These are phyloP conservation scores for Claviceps quebecensis DNA, from an alignment of 2,329 filamentous ascomycete species.

Conservation along the genomic window DNA sequence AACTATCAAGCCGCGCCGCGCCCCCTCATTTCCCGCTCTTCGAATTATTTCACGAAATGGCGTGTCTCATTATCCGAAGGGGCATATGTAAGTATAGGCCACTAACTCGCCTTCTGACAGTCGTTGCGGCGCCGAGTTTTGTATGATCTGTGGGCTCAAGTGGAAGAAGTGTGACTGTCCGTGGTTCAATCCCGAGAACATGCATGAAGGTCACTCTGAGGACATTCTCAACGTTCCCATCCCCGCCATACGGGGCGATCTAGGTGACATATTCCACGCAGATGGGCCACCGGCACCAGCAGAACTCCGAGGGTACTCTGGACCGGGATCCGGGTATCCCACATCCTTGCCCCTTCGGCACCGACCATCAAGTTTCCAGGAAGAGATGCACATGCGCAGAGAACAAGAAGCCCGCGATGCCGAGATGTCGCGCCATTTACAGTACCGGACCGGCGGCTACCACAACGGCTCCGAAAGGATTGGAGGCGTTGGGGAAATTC, in stretches of 20 bases:
- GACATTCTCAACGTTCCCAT: constrained; percentile 34
- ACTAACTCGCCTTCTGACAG: constrained; percentile 19
- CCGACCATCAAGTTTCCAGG: constrained; percentile 26
- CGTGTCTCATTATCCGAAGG: neutral
- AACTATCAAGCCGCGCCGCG: constrained; percentile 17
- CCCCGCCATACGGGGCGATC: constrained; percentile 15
- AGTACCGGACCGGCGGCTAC: constrained; percentile 17
- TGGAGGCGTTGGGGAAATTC: constrained; percentile 21
- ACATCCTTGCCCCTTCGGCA: constrained; percentile 13
- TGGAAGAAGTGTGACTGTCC: constrained; percentile 79
- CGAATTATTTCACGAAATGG: too few species aligned
- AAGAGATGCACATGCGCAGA: constrained; percentile 30
- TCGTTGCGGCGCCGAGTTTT: constrained; percentile 72
- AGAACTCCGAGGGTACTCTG: constrained; percentile 13
- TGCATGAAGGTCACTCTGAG: constrained; percentile 39
- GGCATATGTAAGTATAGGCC: neutral
- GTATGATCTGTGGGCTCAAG: constrained; percentile 67
- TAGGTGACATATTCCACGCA: constrained; percentile 8
- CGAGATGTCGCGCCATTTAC: constrained; percentile 15
- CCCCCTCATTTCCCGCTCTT: neutral
- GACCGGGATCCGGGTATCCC: neutral
- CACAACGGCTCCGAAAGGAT: constrained; percentile 25
- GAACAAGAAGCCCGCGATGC: constrained; percentile 34
- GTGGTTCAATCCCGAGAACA: constrained; percentile 54
- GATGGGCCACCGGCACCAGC: constrained; percentile 17